A percentile compares a stretch with the other conserved stretches of the same genome.
Conservation (phyloP, 305 asterid species). For the Fraxinus platypoda region DNA sequence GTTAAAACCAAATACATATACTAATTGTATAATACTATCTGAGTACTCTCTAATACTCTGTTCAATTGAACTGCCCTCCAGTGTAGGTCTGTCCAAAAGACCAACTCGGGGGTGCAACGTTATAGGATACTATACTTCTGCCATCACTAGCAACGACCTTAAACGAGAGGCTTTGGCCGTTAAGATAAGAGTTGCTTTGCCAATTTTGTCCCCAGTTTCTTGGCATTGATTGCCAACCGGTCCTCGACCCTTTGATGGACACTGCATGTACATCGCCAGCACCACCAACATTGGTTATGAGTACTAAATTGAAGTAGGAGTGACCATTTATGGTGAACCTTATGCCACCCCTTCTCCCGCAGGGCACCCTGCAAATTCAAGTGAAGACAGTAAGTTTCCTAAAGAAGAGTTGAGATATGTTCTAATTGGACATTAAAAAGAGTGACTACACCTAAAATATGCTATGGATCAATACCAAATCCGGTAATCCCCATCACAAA, state of each 20-base stretch:
- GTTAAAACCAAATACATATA: conserved; percentile 1
- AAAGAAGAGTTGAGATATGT: background rate
- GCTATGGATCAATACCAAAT: background rate
- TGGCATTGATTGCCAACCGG: conserved; percentile 70
- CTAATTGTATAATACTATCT: background rate
- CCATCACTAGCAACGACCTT: conserved; percentile 77
- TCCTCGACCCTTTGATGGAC: conserved; percentile 62
- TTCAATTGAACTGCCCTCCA: conserved; percentile 62
- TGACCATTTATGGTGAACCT: conserved; percentile 84
- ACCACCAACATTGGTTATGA: conserved; percentile 75
- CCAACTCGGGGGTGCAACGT: conserved; percentile 63
- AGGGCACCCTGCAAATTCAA: conserved; percentile 54
- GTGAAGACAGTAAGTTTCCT: background rate
- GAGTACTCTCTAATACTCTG: background rate
- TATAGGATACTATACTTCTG: conserved; percentile 49
- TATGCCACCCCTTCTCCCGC: conserved; percentile 69
- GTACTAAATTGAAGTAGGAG: conserved; percentile 69
- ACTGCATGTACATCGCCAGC: conserved; percentile 75
- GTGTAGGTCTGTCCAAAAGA: conserved; percentile 71
- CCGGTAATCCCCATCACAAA: background rate
- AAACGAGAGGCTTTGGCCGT: conserved; percentile 73
- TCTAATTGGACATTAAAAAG: background rate
- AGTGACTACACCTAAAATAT: background rate
- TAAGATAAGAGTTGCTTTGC: conserved; percentile 69
- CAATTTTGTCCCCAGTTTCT: conserved; percentile 89